Evolutionary conservation across 345 rosid species (phyloP).

Genomic region (Raphanus sativus): DNA sequence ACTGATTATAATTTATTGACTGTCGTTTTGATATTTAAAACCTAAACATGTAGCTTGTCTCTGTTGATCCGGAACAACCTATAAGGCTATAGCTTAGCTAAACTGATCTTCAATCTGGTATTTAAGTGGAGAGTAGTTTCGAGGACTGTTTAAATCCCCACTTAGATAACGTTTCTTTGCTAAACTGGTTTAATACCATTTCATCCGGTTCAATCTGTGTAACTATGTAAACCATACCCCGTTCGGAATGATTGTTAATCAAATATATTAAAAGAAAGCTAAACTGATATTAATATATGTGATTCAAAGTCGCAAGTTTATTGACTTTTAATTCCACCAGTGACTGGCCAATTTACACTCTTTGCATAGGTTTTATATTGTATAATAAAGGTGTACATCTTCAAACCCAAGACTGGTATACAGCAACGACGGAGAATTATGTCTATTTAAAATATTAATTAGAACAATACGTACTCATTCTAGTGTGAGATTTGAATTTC

Average conservation of each 20-base stretch:
- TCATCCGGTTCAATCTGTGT: too few species aligned
- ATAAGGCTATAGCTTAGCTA: background rate
- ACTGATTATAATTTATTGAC: background rate
- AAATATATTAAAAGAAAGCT: too few species aligned
- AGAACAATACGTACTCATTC: background rate
- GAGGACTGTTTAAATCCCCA: too few species aligned
- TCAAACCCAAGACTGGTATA: background rate
- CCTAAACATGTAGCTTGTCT: background rate
- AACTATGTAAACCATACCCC: too few species aligned
- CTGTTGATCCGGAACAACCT: background rate
- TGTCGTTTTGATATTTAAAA: background rate
- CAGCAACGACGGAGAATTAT: background rate
- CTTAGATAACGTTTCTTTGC: too few species aligned
- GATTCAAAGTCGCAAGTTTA: background rate
- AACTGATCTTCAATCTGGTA: too few species aligned
- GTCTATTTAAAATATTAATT: background rate
- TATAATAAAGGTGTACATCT: background rate
- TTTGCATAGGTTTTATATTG: background rate
- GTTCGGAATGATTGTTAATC: too few species aligned
- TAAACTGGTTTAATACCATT: too few species aligned
- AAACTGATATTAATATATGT: background rate
- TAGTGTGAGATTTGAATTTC: background rate
- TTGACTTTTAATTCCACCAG: background rate
- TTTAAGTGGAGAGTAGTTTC: too few species aligned
- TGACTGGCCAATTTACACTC: background rate